Base-by-base conservation (phyloP, 495 filamentous ascomycete species). In the Penicillium ucsense region DNA sequence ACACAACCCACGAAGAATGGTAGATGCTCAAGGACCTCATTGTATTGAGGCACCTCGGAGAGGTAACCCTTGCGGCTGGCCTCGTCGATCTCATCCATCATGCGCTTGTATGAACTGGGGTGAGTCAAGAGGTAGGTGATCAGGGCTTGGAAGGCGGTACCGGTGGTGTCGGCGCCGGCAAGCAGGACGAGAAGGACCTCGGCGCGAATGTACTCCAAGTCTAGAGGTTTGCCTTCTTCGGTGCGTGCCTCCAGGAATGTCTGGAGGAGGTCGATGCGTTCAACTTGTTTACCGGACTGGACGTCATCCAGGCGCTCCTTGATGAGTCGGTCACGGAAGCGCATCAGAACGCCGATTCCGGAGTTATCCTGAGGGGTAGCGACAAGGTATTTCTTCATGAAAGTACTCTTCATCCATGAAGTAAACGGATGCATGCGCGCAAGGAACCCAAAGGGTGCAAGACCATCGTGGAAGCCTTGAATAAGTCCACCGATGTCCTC, bases 151-250 rank as follows among this genome's bases (percentile, higher is more conserved):
- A 86, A 72, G 6, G 74, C 66, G 1, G 74, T 78, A 0, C 78
- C 75, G 0, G 76, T 80, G 8, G 82, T 83, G 49, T 88, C 83
- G 6, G 80, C 75, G n/a, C 80, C 81, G 3, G 81, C 82, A 7
- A 83, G 65, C 39, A 81, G 57, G 11, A 80, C 68, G 0, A 80
- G 61, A 3, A 80, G 57, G 20, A 76, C 71, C 59, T 80, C 79
- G 0, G 75, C 73, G 45, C 73, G 72, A 53, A 80, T 67, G 44
- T 78, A 71, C 20, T 71, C 68, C 51, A 72, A 57, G 8, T 71
- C 65, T 5, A 79, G 56, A 3, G 68, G 68, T 36, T 74, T 68
- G 11, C 67, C 76, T 47, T 67, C 62, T 5, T 73, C 66, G 0
- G 58, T 70, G 29, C 66, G 59, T 1, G 75, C 68, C 34, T 74